phyloP scores from a whole-genome alignment of 305 asterid species.

The Fraxinus velutina region DNA sequence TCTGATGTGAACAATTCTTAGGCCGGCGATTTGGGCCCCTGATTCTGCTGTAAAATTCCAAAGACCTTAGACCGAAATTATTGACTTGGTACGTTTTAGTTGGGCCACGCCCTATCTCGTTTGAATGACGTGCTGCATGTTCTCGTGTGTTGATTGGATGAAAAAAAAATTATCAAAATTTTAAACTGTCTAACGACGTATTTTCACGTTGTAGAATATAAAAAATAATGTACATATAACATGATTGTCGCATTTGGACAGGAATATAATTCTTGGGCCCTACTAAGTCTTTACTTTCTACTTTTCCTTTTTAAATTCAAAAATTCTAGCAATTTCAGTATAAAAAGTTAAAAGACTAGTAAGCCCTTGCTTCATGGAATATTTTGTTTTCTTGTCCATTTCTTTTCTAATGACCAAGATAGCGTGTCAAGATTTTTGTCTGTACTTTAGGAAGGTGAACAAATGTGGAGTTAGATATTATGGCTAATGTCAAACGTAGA shows the following conservation, averaged over 20 bases:
- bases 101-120: background rate
- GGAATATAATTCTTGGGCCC: conserved; percentile 16
- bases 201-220: too few species aligned
- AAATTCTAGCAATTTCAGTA: background rate
- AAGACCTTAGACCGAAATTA: background rate
- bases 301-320: background rate
- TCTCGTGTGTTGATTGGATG: too few species aligned
- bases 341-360: background rate
- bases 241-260: background rate
- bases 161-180: too few species aligned
- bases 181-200: too few species aligned
- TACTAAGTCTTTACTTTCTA: background rate
- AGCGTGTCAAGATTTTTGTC: background rate
- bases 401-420: background rate
- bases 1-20: background rate
- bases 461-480: background rate
- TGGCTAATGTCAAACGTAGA: background rate
- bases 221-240: too few species aligned
- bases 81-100: background rate
- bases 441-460: background rate
- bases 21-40: background rate
- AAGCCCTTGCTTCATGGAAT: background rate
- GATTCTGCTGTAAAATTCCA: background rate
- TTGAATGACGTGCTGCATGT: too few species aligned
- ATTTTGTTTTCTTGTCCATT: background rate